These are phyloP conservation scores for Amphirosellinia nigrospora DNA, from an alignment of 495 filamentous ascomycete species.

Conservation along the genomic window DNA sequence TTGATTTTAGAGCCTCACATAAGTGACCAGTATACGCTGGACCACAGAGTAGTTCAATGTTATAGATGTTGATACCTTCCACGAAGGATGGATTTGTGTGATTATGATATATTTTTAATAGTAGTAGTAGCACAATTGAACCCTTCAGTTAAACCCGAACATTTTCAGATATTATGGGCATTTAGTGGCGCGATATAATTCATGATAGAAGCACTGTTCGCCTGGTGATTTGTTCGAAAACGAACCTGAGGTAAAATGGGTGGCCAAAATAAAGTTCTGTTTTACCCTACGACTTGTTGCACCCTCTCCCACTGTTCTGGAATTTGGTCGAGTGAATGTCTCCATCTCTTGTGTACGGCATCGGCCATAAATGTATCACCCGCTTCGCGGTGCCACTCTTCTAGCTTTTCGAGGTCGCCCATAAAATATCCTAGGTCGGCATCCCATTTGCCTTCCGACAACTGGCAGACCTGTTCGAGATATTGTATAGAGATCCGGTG, in stretches of 20 bases:
- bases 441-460: slow-evolving; percentile 40
- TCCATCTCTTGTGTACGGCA: slow-evolving; percentile 31
- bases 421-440: slow-evolving; percentile 41
- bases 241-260: not conserved
- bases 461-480: slow-evolving; percentile 32
- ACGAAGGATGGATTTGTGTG: not conserved
- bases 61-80: not conserved
- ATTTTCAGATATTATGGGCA: not conserved
- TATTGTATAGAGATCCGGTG: slow-evolving; percentile 37
- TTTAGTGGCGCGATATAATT: not conserved
- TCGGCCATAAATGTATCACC: slow-evolving; percentile 34
- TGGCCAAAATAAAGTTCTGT: not conserved
- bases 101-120: not conserved
- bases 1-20: not conserved
- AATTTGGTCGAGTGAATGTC: slow-evolving; percentile 35
- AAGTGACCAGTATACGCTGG: not conserved
- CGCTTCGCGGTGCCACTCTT: slow-evolving; percentile 39
- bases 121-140: no score
- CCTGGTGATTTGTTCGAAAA: not conserved
- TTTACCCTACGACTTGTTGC: slow-evolving; percentile 11
- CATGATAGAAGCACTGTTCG: not conserved
- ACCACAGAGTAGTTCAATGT: not conserved
- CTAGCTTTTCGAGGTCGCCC: slow-evolving; percentile 37
- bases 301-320: slow-evolving; percentile 36
- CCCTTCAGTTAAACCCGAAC: not conserved